Evolutionary conservation across 768 basidiomycete genomes (phyloP).

Genomic region (Boletellus ananiceps): DNA sequence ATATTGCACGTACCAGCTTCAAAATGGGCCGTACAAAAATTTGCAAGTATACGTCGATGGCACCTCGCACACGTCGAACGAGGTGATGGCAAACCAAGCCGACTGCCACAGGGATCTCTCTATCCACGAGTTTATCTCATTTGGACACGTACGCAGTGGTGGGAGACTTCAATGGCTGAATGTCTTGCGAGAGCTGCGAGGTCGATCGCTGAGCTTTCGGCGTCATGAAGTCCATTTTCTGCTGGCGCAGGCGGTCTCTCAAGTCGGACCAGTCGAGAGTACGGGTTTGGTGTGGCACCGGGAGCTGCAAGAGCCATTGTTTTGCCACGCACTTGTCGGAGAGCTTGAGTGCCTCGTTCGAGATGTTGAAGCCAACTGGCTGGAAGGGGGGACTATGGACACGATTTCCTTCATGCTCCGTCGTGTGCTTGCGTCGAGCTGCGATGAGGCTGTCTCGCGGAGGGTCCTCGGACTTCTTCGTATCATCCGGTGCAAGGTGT

Average conservation of each 20-base stretch:
- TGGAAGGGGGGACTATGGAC: conserved; percentile 28
- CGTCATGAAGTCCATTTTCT: conserved; percentile 38
- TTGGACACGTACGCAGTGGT: conserved; percentile 43
- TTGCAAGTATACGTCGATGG: conserved; percentile 36
- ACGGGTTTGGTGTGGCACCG: conserved; percentile 38
- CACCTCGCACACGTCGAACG: conserved; percentile 42
- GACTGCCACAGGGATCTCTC: conserved; percentile 37
- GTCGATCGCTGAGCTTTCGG: conserved; percentile 36
- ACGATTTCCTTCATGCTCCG: conserved; percentile 32
- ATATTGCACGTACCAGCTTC: conserved; percentile 33
- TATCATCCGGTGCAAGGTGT: conserved; percentile 27
- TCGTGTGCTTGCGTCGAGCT: conserved; percentile 34
- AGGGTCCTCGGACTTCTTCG: conserved; percentile 27
- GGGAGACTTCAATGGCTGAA: conserved; percentile 46
- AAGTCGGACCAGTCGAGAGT: conserved; percentile 33
- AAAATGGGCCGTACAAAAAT: conserved; percentile 26
- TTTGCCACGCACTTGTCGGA: conserved; percentile 33
- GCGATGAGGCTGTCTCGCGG: conserved; percentile 6
- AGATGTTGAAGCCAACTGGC: conserved; percentile 40
- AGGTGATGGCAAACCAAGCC: conserved; percentile 38
- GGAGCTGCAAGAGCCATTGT: conserved; percentile 31
- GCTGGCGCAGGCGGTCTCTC: conserved; percentile 41
- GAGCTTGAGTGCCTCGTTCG: conserved; percentile 33
- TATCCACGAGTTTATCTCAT: conserved; percentile 44
- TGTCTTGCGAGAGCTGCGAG: conserved; percentile 40